These are phyloP conservation scores for Pulveroboletus sp. DNA, from an alignment of 768 basidiomycete species.

Conservation along the genomic window DNA sequence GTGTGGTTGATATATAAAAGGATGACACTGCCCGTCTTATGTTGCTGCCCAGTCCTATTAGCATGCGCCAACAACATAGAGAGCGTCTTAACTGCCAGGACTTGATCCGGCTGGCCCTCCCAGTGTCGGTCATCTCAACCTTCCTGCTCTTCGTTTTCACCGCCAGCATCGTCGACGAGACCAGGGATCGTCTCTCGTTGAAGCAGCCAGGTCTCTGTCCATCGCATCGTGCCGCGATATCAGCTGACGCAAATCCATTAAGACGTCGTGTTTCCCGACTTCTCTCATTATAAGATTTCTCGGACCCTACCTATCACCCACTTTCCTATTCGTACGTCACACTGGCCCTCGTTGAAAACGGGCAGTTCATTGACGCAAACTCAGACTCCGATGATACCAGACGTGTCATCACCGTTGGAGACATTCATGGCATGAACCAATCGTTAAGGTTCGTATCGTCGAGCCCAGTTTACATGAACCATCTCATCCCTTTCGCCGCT, in stretches of 20 bases:
- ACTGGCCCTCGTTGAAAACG: background rate
- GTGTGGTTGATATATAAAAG: background rate
- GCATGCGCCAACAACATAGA: background rate
- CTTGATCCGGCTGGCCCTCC: conserved; percentile 13
- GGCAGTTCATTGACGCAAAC: background rate
- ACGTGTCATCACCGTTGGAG: conserved; percentile 77
- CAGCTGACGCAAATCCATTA: background rate
- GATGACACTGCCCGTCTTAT: background rate
- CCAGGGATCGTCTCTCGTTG: conserved; percentile 1
- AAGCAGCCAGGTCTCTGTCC: conserved; percentile 14
- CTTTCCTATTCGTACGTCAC: conserved; percentile 50
- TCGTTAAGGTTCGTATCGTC: conserved; percentile 54
- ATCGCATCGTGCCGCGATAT: background rate
- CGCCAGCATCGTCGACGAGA: conserved; percentile 24
- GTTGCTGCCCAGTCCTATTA: too few species aligned
- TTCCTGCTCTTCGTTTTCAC: conserved; percentile 44
- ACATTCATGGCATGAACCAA: conserved; percentile 79
- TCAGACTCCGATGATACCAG: conserved; percentile 45
- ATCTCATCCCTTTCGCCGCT: background rate
- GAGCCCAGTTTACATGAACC: background rate
- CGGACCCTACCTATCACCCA: conserved; percentile 41
- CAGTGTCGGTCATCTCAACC: conserved; percentile 34
- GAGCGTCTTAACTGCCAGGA: background rate
- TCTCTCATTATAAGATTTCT: conserved; percentile 44
- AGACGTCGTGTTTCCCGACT: conserved; percentile 41